These are phyloP conservation scores for Neofusicoccum sp. DNA, from an alignment of 2,329 filamentous ascomycete species.

Conservation along the genomic window DNA sequence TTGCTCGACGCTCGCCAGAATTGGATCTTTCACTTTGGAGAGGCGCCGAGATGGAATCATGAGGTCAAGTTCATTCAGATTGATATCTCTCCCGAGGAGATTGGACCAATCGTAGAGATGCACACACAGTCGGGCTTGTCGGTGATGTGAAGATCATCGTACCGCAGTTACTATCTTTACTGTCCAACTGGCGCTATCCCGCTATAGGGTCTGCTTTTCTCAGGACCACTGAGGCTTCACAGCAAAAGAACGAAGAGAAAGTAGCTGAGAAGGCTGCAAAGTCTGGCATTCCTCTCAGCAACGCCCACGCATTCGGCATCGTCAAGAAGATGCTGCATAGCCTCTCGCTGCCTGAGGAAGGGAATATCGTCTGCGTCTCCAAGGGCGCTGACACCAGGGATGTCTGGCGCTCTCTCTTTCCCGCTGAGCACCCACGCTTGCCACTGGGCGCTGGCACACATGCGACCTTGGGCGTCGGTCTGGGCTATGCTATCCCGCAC, in stretches of 20 bases:
- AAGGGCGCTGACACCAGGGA: slow-evolving; percentile 66
- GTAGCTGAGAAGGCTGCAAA: slow-evolving; percentile 47
- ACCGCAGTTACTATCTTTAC: slow-evolving; percentile 46
- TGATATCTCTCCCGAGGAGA: slow-evolving; percentile 57
- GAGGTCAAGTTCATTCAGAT: slow-evolving; percentile 58
- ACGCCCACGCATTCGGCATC: slow-evolving; percentile 55
- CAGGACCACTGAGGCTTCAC: slow-evolving; percentile 37
- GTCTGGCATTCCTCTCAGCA: slow-evolving; percentile 50
- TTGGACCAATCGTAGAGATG: slow-evolving; percentile 54
- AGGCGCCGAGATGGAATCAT: slow-evolving; percentile 57
- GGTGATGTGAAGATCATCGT: slow-evolving; percentile 56
- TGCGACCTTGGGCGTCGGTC: slow-evolving; percentile 62
- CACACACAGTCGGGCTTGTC: slow-evolving; percentile 53
- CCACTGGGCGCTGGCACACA: slow-evolving; percentile 61
- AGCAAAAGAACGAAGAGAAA: slow-evolving; percentile 51
- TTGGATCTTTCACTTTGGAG: slow-evolving; percentile 62
- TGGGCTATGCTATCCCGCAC: slow-evolving; percentile 60
- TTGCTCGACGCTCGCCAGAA: slow-evolving; percentile 59
- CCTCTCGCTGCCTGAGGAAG: slow-evolving; percentile 49
- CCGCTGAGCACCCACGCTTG: slow-evolving; percentile 56
- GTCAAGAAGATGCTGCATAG: slow-evolving; percentile 54
- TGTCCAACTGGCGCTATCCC: slow-evolving; percentile 51
- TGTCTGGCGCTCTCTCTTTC: slow-evolving; percentile 59
- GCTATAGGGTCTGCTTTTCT: slow-evolving; percentile 36
- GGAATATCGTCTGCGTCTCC: slow-evolving; percentile 57